phyloP scores from a whole-genome alignment of 1,284 basidiomycete species.

The Moesziomyces aphidis region DNA sequence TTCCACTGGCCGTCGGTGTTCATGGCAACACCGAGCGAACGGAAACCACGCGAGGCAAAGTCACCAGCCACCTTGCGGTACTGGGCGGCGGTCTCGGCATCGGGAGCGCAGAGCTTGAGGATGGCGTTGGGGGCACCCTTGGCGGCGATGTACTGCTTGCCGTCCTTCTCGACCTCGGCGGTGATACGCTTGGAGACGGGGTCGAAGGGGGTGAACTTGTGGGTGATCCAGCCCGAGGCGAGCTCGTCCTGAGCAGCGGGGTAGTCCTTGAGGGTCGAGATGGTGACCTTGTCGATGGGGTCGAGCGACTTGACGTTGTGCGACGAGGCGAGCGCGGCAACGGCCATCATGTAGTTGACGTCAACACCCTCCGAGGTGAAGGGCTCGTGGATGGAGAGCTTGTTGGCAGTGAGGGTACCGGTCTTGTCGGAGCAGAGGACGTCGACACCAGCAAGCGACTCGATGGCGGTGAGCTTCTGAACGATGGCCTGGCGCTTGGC shows the following conservation, averaged over 20 bases:
- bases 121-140: conserved; percentile 75
- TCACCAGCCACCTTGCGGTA: conserved; percentile 70
- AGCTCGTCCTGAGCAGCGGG: conserved; percentile 72
- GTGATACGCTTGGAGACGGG: conserved; percentile 75
- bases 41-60: conserved; percentile 73
- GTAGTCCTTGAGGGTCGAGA: conserved; percentile 73
- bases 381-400: conserved; percentile 73
- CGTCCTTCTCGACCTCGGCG: conserved; percentile 73
- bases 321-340: conserved; percentile 73
- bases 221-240: conserved; percentile 71
- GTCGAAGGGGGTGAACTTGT: conserved; percentile 73
- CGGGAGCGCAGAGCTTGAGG: conserved; percentile 71
- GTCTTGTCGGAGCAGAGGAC: conserved; percentile 75
- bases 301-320: conserved; percentile 74
- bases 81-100: conserved; percentile 68
- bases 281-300: conserved; percentile 74
- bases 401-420: conserved; percentile 74
- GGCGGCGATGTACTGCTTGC: conserved; percentile 72
- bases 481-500: conserved; percentile 74
- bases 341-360: conserved; percentile 71
- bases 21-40: conserved; percentile 73
- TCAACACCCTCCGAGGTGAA: conserved; percentile 71
- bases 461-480: conserved; percentile 75
- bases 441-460: conserved; percentile 74
- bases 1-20: conserved; percentile 72